Evolutionary conservation across 2,329 filamentous ascomycete genomes (phyloP).

Genomic region (Bipolaris victoriae): DNA sequence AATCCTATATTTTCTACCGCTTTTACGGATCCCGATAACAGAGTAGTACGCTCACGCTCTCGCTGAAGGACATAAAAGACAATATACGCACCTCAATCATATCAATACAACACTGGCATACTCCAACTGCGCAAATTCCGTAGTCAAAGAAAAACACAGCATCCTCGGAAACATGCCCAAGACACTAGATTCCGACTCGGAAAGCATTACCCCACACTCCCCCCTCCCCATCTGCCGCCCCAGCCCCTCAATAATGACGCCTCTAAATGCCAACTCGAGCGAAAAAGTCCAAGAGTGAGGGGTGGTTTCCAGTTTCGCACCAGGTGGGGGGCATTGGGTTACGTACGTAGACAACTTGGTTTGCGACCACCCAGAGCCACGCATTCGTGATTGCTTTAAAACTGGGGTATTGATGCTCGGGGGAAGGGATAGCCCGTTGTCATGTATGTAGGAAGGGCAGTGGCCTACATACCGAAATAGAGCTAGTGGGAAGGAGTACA

Average conservation of each 20-base stretch:
- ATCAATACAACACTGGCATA: not conserved
- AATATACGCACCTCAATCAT: too few relatives aligned
- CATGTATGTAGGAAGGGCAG: not conserved
- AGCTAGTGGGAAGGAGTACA: not conserved
- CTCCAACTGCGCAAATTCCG: not conserved
- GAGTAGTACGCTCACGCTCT: too few relatives aligned
- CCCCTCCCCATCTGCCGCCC: not conserved
- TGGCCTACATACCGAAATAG: not conserved
- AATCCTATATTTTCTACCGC: too few relatives aligned
- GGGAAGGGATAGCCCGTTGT: not conserved
- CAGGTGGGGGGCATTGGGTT: not conserved
- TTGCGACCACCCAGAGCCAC: not conserved
- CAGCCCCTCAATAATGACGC: constrained; percentile 3
- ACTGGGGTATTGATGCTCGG: not conserved
- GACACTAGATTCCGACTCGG: constrained; percentile 3
- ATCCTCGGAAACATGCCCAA: not conserved
- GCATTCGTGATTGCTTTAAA: not conserved
- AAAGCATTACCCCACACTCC: not conserved
- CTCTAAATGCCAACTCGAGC: not conserved
- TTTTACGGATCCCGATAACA: not conserved
- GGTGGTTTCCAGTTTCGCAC: not conserved
- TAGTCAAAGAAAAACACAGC: not conserved
- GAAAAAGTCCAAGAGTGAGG: constrained; percentile 2
- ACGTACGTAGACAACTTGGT: not conserved
- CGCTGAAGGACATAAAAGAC: too few relatives aligned